Conservation (phyloP, 257 asterid species). For the Solanum chiquidenum region DNA sequence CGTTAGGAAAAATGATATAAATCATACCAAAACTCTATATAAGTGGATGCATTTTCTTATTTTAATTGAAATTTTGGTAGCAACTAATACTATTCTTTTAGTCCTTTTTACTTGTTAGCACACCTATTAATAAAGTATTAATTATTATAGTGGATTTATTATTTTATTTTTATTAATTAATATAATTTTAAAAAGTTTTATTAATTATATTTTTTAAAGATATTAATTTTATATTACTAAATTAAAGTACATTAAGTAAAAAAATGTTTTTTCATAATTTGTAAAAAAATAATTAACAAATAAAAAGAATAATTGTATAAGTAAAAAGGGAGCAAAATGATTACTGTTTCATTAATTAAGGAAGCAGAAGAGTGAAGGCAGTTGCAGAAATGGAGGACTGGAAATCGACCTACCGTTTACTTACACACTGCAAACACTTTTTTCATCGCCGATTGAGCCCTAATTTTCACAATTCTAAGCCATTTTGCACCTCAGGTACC, state of each 20-base stretch:
- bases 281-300: too few species aligned
- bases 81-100: too few species aligned
- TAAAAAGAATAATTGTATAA: too few species aligned
- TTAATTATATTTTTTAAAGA: too few species aligned
- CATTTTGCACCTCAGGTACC: slow-evolving; percentile 32
- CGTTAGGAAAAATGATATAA: background rate
- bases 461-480: slow-evolving; percentile 11
- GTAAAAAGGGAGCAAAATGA: background rate
- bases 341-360: background rate
- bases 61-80: background rate
- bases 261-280: too few species aligned
- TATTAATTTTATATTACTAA: too few species aligned
- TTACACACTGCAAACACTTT: slow-evolving; percentile 21
- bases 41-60: background rate
- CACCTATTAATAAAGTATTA: too few species aligned
- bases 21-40: background rate
- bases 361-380: background rate
- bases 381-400: slow-evolving; percentile 31
- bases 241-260: too few species aligned
- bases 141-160: too few species aligned
- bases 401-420: slow-evolving; percentile 32
- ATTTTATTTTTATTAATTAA: too few species aligned
- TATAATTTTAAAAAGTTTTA: too few species aligned
- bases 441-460: slow-evolving; percentile 16
- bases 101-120: too few species aligned